phyloP scores from a whole-genome alignment of 139 green algal genomes.

The Protoeuglena noctilucae region DNA sequence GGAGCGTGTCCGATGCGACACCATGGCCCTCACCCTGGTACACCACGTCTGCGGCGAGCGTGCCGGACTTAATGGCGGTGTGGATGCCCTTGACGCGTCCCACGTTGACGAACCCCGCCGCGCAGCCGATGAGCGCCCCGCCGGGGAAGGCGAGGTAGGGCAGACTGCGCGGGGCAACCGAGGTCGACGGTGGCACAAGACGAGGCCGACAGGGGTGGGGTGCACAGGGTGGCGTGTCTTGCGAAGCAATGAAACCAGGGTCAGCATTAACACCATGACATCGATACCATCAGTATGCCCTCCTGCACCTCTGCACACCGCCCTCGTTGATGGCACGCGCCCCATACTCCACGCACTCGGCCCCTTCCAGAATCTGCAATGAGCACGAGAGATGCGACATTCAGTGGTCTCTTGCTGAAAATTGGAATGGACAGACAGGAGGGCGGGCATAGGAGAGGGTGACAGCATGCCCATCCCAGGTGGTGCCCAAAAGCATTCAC shows the following conservation, averaged over 20 bases:
- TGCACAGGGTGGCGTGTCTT: no score
- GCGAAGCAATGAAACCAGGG: slow-evolving; percentile 1
- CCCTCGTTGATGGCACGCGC: slow-evolving; percentile 79
- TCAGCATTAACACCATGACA: neutral
- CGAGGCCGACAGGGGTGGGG: neutral
- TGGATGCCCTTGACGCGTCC: slow-evolving; percentile 87
- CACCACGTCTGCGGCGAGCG: slow-evolving; percentile 61
- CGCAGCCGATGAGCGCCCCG: slow-evolving; percentile 78
- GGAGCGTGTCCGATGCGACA: neutral
- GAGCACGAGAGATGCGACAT: neutral
- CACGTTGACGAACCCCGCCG: slow-evolving; percentile 83
- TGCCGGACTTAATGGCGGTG: slow-evolving; percentile 84
- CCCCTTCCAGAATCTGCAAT: neutral
- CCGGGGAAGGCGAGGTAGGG: slow-evolving; percentile 71
- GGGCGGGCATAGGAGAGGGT: no score
- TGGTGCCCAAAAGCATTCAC: neutral
- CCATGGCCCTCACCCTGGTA: slow-evolving; percentile 28
- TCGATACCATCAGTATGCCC: neutral
- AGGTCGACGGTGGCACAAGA: neutral
- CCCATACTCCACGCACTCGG: slow-evolving; percentile 48
- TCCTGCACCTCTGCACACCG: slow-evolving; percentile 8
- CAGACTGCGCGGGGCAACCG: slow-evolving; percentile 14
- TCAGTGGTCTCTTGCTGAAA: neutral
- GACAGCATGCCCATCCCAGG: no score
- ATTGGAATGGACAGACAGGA: no score